Evolutionary conservation across 75 land plant species (phyloP).

Genomic region (Azolla pinnata): DNA sequence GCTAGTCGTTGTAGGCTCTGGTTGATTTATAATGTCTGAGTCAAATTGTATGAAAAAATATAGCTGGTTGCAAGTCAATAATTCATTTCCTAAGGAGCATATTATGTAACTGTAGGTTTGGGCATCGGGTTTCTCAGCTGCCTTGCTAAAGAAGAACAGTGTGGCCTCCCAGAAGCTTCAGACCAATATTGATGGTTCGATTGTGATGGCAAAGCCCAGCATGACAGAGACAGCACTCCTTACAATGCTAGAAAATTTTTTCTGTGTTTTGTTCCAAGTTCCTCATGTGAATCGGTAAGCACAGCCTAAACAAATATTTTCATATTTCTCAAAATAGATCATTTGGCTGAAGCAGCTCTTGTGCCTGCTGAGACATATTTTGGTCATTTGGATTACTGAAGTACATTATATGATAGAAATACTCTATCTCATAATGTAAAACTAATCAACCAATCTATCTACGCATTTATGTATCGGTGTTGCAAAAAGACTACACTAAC

Average conservation of each 20-base stretch:
- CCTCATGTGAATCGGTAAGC: constrained; percentile 60
- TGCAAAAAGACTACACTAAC: too few relatives aligned
- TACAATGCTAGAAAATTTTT: constrained; percentile 65
- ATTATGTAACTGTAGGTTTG: constrained; percentile 42
- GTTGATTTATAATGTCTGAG: neutral
- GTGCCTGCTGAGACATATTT: too few relatives aligned
- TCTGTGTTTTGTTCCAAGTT: constrained; percentile 64
- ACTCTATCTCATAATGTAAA: too few relatives aligned
- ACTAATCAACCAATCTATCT: too few relatives aligned
- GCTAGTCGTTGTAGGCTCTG: too few relatives aligned
- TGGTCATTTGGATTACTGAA: too few relatives aligned
- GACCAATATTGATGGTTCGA: neutral
- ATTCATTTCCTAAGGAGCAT: neutral
- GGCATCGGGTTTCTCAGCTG: constrained; percentile 92
- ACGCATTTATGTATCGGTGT: too few relatives aligned
- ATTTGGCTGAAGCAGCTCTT: neutral
- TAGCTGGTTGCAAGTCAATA: neutral
- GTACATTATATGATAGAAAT: too few relatives aligned
- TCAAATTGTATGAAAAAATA: neutral
- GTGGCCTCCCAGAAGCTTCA: constrained; percentile 7
- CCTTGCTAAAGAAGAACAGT: constrained; percentile 63
- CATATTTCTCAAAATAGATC: neutral
- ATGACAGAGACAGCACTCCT: constrained; percentile 70
- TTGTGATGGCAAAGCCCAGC: constrained; percentile 14
- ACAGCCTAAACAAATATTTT: neutral